Percentiles rank a stretch among this genome's conserved stretches.
Evolutionary conservation across 352 stramenopile genomes (phyloP).

Genomic region (Phytophthora ramorum): DNA sequence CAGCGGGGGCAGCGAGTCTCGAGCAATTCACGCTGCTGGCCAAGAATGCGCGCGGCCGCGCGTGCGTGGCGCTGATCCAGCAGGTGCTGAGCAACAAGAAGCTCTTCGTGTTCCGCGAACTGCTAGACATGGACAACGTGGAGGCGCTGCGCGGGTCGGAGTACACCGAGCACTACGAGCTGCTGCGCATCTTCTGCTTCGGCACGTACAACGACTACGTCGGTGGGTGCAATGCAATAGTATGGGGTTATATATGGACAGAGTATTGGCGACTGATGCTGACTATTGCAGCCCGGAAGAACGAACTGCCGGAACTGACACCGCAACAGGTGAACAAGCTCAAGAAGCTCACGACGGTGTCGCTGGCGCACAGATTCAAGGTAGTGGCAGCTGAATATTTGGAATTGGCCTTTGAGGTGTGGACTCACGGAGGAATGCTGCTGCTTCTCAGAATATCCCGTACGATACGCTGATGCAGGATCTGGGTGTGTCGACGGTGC

Average conservation of each 20-base stretch:
- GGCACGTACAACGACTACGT: constrained; percentile 89
- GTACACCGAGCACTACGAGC: constrained; percentile 75
- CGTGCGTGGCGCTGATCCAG: constrained; percentile 93
- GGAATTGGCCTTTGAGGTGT: background rate
- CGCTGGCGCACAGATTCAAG: constrained; percentile 85
- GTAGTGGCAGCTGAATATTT: constrained; percentile 30
- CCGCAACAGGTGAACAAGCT: constrained; percentile 85
- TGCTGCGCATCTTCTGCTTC: constrained; percentile 93
- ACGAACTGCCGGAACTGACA: constrained; percentile 72
- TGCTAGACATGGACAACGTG: constrained; percentile 92
- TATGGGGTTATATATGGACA: background rate
- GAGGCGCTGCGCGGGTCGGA: constrained; percentile 80
- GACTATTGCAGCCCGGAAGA: constrained; percentile 52
- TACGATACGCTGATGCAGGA: constrained; percentile 84
- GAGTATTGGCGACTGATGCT: background rate
- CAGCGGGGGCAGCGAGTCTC: constrained; percentile 69
- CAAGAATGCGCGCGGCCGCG: constrained; percentile 89
- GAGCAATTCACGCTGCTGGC: constrained; percentile 95
- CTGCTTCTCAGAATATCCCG: constrained; percentile 65
- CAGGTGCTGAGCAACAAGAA: constrained; percentile 93
- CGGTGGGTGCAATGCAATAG: constrained; percentile 39
- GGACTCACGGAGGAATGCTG: background rate
- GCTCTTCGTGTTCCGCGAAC: constrained; percentile 94
- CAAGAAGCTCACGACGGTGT: constrained; percentile 90
- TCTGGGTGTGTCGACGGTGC: constrained; percentile 80